Evolutionary conservation across 2,329 filamentous ascomycete genomes (phyloP), one percentile per base, ranked within the genome.

Genomic region (Exophiala xenobiotica): DNA sequence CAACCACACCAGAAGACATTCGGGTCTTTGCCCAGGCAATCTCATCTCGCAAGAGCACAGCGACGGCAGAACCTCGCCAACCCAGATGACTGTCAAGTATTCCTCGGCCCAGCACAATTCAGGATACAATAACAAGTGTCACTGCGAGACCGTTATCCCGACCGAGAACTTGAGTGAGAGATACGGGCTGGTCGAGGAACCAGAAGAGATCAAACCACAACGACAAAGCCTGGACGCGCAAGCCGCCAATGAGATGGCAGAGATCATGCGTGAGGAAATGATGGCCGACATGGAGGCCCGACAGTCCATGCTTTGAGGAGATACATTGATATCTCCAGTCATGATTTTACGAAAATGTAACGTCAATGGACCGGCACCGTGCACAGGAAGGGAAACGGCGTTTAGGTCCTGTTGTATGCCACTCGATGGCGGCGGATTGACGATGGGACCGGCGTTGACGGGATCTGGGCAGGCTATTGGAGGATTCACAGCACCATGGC

Each of bases 181-280:
- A 44, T 58, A 55, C 35, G 55, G 55, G 8, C 41, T 55, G 11
- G 46, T 55, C 14, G 52, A 53, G 19, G 51, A 55, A 20, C 49
- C 49, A 19, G 29, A 23, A 18, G 26, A 46, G 22, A 58, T 47
- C 9, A 29, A 41, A 42, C 40, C 18, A 24, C 11, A 31, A 18
- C 41, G 51, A 43, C 18, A 44, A 12, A 54, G 51, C 46, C 23
- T 46, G 2, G 51, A 54, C 29, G 20, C 49, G 22, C 33, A 51
- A 35, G 51, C 51, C 20, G 51, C 51, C 7, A 26, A 48, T 6
- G 33, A 40, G 20, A 29, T 57, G 33, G 35, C 48, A 11, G 44
- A 49, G 5, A 57, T 57, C 19, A 57, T 57, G 54, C 54, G 46
- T 20, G 41, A 53, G 14, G 55, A 58, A 26, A 12, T 55, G 19